Evolutionary conservation across 768 basidiomycete genomes (phyloP), one percentile per base, ranked within the genome.

Genomic region (Ramaria sp.): DNA sequence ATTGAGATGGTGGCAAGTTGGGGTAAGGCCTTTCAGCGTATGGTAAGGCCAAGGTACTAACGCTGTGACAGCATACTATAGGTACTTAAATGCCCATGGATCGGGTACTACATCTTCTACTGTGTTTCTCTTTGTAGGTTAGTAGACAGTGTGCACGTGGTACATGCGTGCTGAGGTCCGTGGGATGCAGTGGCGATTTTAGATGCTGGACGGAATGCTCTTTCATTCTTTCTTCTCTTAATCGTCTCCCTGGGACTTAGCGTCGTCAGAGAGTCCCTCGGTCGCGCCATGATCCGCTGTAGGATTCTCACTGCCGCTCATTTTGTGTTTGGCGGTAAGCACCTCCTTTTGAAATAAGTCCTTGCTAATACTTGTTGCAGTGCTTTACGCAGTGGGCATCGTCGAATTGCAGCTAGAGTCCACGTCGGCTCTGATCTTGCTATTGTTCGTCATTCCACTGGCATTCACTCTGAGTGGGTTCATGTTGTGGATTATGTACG

Each of bases 391-490:
- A 7, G 81, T 98, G 50, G 96, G 96, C 18, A 94, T 95, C 38
- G 95, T 96, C 41, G 83, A 93, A 66, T 78, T 99, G 25, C 82
- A 91, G 61, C 74, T 98, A 32, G 93, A 98, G 66, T 88, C 86
- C 20, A 91, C 92, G 0, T 90, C 91, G 7, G 85, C 88, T 0
- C 71, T 95, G 52, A 66, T 90, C 48, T 76, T 96, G 25, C 72
- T 99, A 57, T 65, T 96, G 61, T 92, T 98, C 65, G 88, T 98
- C 58, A 83, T 97, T 57, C 96, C 96, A 5, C 74, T 99, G 48
- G 89, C 95, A 0, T 86, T 98, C 69, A 93, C 92, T 0, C 75
- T 99, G n/a, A 95, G 92, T 55, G 84, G 85, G 1, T 99, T 97
- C 74, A 76, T 99, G 24, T 76, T 95, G 59, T 98, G 95, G 95